Conservation (phyloP, 139 green algal genomes). For the Protoeuglena noctilucae region DNA sequence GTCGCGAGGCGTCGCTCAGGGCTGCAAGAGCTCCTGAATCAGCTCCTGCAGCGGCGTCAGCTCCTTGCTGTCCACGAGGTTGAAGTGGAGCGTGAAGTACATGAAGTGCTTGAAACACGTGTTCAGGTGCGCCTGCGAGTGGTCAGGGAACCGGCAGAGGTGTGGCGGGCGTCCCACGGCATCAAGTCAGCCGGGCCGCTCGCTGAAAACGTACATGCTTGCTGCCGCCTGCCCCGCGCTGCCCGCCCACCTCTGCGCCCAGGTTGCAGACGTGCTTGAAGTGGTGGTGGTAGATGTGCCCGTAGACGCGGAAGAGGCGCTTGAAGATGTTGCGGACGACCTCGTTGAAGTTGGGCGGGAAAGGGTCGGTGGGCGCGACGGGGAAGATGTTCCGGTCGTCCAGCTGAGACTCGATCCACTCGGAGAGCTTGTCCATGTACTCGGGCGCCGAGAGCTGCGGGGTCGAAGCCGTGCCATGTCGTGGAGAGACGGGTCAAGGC, state of each 20-base stretch:
- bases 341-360: slow-evolving; percentile 71
- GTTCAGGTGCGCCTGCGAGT: slow-evolving; percentile 94
- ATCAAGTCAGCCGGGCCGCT: too few species aligned
- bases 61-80: slow-evolving; percentile 82
- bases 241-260: too few species aligned
- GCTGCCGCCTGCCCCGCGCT: too few species aligned
- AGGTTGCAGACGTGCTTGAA: slow-evolving; percentile 58
- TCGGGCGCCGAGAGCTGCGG: slow-evolving; percentile 80
- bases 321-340: slow-evolving; percentile 88
- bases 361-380: slow-evolving; percentile 58
- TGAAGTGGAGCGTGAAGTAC: slow-evolving; percentile 72
- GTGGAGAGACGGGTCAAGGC: too few species aligned
- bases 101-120: slow-evolving; percentile 99
- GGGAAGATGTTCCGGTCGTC: slow-evolving; percentile 82
- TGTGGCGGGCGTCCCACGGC: too few species aligned
- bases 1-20: too few species aligned
- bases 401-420: slow-evolving; percentile 89
- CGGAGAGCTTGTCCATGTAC: slow-evolving; percentile 91
- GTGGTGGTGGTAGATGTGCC: slow-evolving; percentile 97
- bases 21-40: slow-evolving; percentile 51
- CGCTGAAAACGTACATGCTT: too few species aligned
- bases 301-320: slow-evolving; percentile 96
- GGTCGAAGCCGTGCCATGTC: too few species aligned
- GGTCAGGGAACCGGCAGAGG: too few species aligned
- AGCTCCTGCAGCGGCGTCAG: slow-evolving; percentile 83